Percentiles rank a stretch among this genome's conserved stretches.
Evolutionary conservation across 768 basidiomycete species (phyloP).

Genomic region (Auriculariales sp.): DNA sequence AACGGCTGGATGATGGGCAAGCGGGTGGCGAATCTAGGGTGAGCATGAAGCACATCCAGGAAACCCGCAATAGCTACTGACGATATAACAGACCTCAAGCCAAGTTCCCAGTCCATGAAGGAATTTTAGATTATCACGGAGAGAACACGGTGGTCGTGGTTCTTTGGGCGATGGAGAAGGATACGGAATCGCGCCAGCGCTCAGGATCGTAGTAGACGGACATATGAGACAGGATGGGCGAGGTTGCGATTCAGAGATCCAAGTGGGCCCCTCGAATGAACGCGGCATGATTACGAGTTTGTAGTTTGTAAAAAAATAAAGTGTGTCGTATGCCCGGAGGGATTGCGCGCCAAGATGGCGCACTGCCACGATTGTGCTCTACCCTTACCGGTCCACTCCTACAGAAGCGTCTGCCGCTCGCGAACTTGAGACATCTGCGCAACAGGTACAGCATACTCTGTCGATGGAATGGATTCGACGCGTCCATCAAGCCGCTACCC

Average conservation of each 20-base stretch:
- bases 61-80: no score
- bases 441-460: no score
- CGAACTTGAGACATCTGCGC: no score
- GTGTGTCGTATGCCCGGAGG: no score
- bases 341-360: no score
- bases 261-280: slow-evolving; percentile 20
- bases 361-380: no score
- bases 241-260: slow-evolving; percentile 43
- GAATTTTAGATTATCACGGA: slow-evolving; percentile 61
- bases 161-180: slow-evolving; percentile 50
- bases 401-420: no score
- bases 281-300: no score
- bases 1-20: slow-evolving; percentile 91
- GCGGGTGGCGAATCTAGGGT: slow-evolving; percentile 57
- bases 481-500: slow-evolving; percentile 1
- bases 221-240: slow-evolving; percentile 49
- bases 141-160: slow-evolving; percentile 42
- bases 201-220: slow-evolving; percentile 40
- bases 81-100: slow-evolving; percentile 61
- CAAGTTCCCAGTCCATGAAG: slow-evolving; percentile 73
- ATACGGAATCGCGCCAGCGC: slow-evolving; percentile 30
- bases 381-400: no score
- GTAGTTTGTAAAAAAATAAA: no score
- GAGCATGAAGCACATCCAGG: no score
- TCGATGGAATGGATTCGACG: slow-evolving; percentile 2